Evolutionary conservation across 805 yeast genomes (phyloP), one percentile per base, ranked within the genome.

Genomic region (Dipodascus albidus): DNA sequence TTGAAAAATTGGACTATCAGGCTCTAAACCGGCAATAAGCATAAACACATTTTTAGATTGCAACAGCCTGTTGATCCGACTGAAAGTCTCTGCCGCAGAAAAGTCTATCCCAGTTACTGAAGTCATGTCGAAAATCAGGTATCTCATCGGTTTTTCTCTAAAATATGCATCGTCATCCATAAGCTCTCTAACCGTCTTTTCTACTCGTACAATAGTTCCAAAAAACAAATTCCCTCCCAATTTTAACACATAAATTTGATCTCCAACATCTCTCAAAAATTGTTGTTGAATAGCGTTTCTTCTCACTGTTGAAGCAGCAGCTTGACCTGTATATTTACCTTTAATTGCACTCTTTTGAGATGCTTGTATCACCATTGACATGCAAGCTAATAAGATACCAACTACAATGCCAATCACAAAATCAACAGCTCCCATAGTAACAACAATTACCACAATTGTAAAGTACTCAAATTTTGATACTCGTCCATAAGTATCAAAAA

Each of bases 51-150:
- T 74, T 57, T 81, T 83, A 19, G 84, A 82, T 54, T 78, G 78
- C 17, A 88, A 72, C 60, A 90, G 76, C 57, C 95, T 83, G 64
- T 87, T 81, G 56, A 93, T 84, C 61, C 96, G 75, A 60, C 89
- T 80, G 65, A 93, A 87, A 0, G 97, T 96, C 67, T 93, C 98
- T 8, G 96, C 96, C 0, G 98, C 97, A 48, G 96, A 85, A 62
- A 86, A 93, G 68, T 93, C 99, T 58, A 93, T 80, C 49, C 79
- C 79, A 62, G 58, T 76, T 27, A 93, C 96, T 35, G 83, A 80
- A 59, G 83, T 82, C 77, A 93, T 82, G 69, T 93, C 99, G 50
- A 93, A 66, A 50, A 93, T 80, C 57, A 93, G 71, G 65, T 82
- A 93, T 62, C 85, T 81, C 60, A 93, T 83, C 23, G 93, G 88